Evolutionary conservation across 139 green algal genomes (phyloP).

Genomic region (Closterium sp.): DNA sequence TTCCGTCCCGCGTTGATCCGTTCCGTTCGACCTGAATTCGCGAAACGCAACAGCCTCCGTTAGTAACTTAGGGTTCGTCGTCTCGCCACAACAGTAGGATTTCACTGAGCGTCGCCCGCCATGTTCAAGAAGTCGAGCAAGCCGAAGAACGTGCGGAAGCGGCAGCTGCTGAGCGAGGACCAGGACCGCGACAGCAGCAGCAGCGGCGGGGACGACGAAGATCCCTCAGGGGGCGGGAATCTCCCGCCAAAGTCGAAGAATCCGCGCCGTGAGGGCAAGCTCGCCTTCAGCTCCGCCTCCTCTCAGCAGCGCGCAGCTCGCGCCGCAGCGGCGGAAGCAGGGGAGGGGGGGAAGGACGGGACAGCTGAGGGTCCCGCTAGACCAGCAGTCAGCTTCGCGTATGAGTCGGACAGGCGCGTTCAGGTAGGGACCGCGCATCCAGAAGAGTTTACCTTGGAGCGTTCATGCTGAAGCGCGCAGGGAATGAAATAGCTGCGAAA

Average conservation of each 20-base stretch:
- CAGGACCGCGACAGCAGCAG: background rate
- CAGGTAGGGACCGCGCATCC: background rate
- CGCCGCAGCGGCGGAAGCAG: background rate
- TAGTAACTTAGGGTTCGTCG: background rate
- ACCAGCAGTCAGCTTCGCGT: constrained; percentile 5
- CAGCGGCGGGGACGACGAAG: background rate
- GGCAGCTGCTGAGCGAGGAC: background rate
- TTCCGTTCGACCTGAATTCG: background rate
- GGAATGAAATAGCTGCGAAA: too few relatives aligned
- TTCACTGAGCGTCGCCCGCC: background rate
- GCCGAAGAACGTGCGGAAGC: background rate
- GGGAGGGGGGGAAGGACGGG: background rate
- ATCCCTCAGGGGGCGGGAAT: background rate
- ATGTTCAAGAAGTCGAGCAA: background rate
- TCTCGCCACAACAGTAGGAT: background rate
- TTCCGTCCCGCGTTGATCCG: background rate
- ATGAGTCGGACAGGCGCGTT: constrained; percentile 35
- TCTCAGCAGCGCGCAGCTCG: background rate
- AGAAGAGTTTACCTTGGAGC: too few relatives aligned
- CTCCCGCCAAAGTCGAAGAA: background rate
- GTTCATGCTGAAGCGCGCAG: too few relatives aligned
- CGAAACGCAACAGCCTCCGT: background rate
- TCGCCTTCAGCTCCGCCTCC: background rate
- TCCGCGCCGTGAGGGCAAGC: background rate
- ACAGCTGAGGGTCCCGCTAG: background rate